phyloP scores from a whole-genome alignment of 1,284 basidiomycete genomes.

The Puccinia novopanici region DNA sequence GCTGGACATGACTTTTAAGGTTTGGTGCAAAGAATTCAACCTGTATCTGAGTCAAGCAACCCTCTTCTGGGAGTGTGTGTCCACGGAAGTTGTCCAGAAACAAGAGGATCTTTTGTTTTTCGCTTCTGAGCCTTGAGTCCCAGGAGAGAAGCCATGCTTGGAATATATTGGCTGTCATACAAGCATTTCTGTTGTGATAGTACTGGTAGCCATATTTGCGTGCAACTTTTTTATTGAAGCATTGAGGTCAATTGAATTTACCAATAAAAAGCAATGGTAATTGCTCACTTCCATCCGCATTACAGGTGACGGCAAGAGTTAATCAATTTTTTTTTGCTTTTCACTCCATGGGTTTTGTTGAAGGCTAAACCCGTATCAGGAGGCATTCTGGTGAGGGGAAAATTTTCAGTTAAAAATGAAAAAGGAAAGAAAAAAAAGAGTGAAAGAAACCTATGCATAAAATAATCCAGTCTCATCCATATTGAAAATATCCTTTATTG shows the following conservation, averaged over 20 bases:
- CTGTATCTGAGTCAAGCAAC: neutral
- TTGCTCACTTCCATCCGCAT: slow-evolving; percentile 12
- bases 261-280: slow-evolving; percentile 30
- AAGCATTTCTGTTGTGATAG: slow-evolving; percentile 1
- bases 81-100: slow-evolving; percentile 23
- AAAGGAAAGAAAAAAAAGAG: too few species aligned
- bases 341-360: neutral
- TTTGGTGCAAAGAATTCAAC: slow-evolving; percentile 26
- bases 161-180: slow-evolving; percentile 23
- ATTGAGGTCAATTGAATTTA: neutral
- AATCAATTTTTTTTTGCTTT: slow-evolving; percentile 9
- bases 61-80: slow-evolving; percentile 21
- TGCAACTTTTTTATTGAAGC: neutral
- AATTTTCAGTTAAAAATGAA: too few species aligned
- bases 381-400: slow-evolving; percentile 25
- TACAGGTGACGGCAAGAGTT: too few species aligned
- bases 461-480: too few species aligned
- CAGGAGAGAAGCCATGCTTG: slow-evolving; percentile 21
- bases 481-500: slow-evolving; percentile 21
- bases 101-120: slow-evolving; percentile 13
- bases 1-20: too few species aligned
- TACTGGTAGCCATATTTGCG: slow-evolving; percentile 14
- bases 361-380: slow-evolving; percentile 35
- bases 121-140: neutral
- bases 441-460: neutral